phyloP scores from a whole-genome alignment of 2,329 filamentous ascomycete species.

The Fragosphaeria purpurea region DNA sequence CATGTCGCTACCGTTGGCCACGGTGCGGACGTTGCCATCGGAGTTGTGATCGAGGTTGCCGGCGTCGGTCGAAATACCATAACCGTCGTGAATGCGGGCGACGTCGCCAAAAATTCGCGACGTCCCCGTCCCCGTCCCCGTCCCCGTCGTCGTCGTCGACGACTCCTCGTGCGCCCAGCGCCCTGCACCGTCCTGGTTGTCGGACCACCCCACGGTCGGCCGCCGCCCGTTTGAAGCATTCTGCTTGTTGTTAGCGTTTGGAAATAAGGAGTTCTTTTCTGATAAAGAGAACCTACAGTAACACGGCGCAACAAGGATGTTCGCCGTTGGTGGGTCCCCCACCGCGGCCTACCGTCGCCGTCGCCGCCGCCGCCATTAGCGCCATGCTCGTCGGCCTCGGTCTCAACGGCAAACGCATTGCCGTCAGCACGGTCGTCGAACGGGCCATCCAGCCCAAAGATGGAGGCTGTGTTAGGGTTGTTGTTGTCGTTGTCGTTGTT shows the following conservation, averaged over 20 bases:
- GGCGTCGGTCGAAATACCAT: neutral
- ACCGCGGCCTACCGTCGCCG: no score
- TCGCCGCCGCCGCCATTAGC: neutral
- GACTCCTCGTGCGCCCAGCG: neutral
- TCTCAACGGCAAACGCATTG: neutral
- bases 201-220: constrained; percentile 6
- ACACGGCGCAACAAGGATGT: constrained; percentile 5
- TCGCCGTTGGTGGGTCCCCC: neutral
- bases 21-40: no score
- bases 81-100: constrained; percentile 1
- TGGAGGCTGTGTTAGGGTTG: no score
- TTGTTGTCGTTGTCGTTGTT: neutral
- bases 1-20: neutral
- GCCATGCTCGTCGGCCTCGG: neutral
- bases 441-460: no score
- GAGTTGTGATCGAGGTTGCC: neutral
- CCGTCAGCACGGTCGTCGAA: no score
- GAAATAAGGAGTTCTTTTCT: no score
- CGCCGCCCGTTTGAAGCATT: constrained; percentile 1
- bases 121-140: neutral
- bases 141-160: neutral
- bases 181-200: neutral
- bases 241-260: neutral
- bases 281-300: neutral
- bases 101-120: constrained; percentile 7